These are phyloP conservation scores for Mimosa pudica DNA, from an alignment of 306 rosid species.

Conservation along the genomic window DNA sequence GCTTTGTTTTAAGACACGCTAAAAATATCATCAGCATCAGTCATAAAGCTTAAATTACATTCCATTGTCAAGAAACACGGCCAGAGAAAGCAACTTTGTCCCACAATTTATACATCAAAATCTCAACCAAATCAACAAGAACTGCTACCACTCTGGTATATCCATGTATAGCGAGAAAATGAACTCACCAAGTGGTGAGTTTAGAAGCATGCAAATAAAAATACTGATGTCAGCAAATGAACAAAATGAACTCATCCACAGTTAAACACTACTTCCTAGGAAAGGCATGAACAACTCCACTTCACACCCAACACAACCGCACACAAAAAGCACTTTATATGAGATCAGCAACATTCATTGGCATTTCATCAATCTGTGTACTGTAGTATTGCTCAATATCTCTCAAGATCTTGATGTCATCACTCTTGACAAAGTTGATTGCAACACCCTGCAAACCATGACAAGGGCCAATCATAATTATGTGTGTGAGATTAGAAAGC, in stretches of 20 bases:
- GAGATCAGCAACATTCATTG: conserved; percentile 96
- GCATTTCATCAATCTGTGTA: conserved; percentile 99
- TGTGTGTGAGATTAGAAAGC: not conserved
- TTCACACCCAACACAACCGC: conserved; percentile 43
- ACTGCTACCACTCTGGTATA: not conserved
- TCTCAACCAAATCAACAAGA: conserved; percentile 30
- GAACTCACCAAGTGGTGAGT: conserved; percentile 31
- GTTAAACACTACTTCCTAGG: conserved; percentile 31
- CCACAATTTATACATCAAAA: conserved; percentile 40
- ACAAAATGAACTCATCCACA: conserved; percentile 21
- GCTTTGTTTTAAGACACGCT: not conserved
- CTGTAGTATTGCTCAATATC: conserved; percentile 97
- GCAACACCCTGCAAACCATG: conserved; percentile 88
- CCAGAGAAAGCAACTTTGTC: conserved; percentile 31
- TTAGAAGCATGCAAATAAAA: not conserved
- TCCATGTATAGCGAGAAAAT: conserved; percentile 10
- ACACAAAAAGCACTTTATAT: conserved; percentile 45
- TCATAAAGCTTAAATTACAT: conserved; percentile 34
- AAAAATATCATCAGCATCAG: conserved; percentile 5
- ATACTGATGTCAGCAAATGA: conserved; percentile 3
- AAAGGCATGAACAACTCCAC: conserved; percentile 30
- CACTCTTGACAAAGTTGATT: conserved; percentile 92
- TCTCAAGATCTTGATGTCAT: conserved; percentile 91
- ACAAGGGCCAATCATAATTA: not conserved
- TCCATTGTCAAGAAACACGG: conserved; percentile 20